Evolutionary conservation across 2,329 filamentous ascomycete genomes (phyloP).

Genomic region (Ceratocystis ficicola): DNA sequence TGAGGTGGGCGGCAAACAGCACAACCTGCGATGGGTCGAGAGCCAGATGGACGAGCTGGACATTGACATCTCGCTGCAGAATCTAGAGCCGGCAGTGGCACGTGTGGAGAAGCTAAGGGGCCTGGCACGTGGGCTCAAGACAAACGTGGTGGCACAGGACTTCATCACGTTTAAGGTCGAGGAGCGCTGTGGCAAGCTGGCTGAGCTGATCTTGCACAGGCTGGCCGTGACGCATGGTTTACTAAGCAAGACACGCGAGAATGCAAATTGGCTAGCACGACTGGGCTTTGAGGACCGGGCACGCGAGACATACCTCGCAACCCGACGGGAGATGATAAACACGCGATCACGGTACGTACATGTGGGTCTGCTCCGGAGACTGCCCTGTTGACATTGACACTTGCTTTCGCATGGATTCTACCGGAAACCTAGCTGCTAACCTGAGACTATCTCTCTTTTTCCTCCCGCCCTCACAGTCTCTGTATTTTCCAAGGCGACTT

Average conservation of each 20-base stretch:
- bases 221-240: conserved; percentile 68
- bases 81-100: conserved; percentile 71
- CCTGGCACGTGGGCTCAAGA: conserved; percentile 67
- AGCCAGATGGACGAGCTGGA: conserved; percentile 90
- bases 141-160: conserved; percentile 76
- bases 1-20: conserved; percentile 91
- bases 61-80: conserved; percentile 85
- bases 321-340: conserved; percentile 64
- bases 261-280: conserved; percentile 72
- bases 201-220: conserved; percentile 62
- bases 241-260: conserved; percentile 62
- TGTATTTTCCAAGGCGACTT: conserved; percentile 92
- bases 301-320: conserved; percentile 71
- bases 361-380: neutral
- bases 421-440: neutral
- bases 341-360: conserved; percentile 62
- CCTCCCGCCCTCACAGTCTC: conserved; percentile 44
- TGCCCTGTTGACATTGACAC: neutral
- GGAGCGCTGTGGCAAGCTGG: conserved; percentile 67
- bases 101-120: conserved; percentile 75
- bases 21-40: conserved; percentile 92
- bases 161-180: conserved; percentile 88
- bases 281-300: conserved; percentile 86
- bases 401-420: neutral
- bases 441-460: neutral